Evolutionary conservation across 306 rosid species (phyloP).

Genomic region (Lablab purpureus): DNA sequence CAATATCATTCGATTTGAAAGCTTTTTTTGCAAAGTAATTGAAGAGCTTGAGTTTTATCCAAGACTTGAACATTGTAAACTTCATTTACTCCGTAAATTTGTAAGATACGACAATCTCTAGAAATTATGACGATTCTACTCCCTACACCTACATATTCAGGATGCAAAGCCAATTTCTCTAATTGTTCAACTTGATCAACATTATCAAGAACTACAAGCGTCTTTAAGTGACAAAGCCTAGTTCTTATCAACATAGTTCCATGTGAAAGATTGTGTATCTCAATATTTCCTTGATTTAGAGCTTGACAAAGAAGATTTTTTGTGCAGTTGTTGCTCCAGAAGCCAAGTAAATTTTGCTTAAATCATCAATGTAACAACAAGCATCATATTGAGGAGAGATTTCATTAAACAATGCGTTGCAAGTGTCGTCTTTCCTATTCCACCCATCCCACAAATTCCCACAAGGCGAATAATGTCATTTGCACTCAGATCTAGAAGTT

Average conservation of each 20-base stretch:
- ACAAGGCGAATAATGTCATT: conserved; percentile 26
- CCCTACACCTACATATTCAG: background rate
- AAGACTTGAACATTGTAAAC: background rate
- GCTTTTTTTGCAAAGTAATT: background rate
- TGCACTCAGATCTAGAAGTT: background rate
- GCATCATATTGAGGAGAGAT: conserved; percentile 19
- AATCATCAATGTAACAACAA: background rate
- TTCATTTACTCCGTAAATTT: background rate
- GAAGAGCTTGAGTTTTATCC: background rate
- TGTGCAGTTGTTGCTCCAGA: background rate
- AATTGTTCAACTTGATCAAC: background rate
- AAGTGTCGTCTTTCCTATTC: conserved; percentile 45
- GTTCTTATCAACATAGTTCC: background rate
- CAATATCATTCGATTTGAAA: background rate
- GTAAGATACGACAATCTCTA: background rate
- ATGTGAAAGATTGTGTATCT: background rate
- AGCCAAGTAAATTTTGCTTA: background rate
- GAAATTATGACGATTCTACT: background rate
- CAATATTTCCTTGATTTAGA: background rate
- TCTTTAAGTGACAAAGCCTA: background rate
- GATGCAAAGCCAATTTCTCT: background rate
- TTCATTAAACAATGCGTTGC: background rate
- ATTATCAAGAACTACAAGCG: background rate
- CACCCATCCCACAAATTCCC: conserved; percentile 46
- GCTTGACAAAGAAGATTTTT: background rate